phyloP scores from a whole-genome alignment of 192 early-diverging fungal species.

The Jimgerdemannia flammicorona region DNA sequence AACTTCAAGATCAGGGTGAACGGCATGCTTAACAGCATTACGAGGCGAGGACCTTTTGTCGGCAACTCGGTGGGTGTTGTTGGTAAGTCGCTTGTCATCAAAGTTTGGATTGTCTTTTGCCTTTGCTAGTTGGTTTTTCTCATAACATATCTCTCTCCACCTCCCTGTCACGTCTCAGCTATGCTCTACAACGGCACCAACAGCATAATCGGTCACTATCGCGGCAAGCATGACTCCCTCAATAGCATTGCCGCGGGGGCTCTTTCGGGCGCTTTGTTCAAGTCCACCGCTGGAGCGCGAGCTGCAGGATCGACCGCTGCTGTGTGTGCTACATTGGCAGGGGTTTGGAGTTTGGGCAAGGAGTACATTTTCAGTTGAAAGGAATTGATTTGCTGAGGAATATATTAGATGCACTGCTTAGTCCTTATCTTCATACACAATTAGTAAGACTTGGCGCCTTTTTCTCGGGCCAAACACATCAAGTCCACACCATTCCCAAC shows the following conservation, averaged over 20 bases:
- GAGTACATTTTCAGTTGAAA: conserved; percentile 7
- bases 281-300: conserved; percentile 65
- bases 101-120: not conserved
- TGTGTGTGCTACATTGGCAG: conserved; percentile 55
- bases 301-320: conserved; percentile 48
- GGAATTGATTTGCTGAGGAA: too few species aligned
- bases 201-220: conserved; percentile 56
- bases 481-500: too few species aligned
- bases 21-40: conserved; percentile 77
- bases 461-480: too few species aligned
- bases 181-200: conserved; percentile 80
- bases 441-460: too few species aligned
- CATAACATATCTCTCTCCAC: not conserved
- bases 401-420: too few species aligned
- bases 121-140: not conserved
- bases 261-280: conserved; percentile 73
- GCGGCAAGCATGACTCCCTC: conserved; percentile 60
- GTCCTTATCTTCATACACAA: too few species aligned
- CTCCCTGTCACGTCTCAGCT: conserved; percentile 24
- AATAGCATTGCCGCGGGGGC: conserved; percentile 71
- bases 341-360: conserved; percentile 47
- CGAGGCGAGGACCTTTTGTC: conserved; percentile 79
- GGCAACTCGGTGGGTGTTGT: conserved; percentile 79
- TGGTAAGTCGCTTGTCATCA: conserved; percentile 22
- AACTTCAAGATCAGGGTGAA: conserved; percentile 79